Conservation (phyloP, 371 early-diverging fungal species). For the Rhizopus microsporus region DNA sequence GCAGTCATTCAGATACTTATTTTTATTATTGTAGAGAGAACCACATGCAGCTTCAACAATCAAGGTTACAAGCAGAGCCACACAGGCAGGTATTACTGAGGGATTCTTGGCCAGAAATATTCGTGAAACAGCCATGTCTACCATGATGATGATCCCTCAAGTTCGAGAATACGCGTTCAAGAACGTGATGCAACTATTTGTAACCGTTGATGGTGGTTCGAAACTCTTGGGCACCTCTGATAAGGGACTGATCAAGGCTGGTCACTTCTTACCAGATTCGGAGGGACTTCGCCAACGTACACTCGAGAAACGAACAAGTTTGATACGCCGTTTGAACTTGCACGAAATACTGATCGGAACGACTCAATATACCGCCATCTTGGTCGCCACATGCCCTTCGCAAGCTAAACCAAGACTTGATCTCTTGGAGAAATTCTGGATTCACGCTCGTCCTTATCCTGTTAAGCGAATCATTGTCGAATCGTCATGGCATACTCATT, state of each 20-base stretch:
- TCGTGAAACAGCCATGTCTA: not conserved
- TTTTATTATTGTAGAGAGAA: conserved; percentile 15
- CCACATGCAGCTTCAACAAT: conserved; percentile 14
- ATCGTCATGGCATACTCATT: conserved; percentile 15
- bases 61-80: conserved; percentile 13
- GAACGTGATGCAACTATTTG: conserved; percentile 11
- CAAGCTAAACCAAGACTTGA: not conserved
- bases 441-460: conserved; percentile 7
- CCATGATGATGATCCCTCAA: conserved; percentile 10
- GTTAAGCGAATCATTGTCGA: conserved; percentile 12
- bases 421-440: conserved; percentile 16
- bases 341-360: conserved; percentile 3
- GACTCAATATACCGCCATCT: not conserved
- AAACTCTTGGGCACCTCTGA: conserved; percentile 15
- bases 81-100: conserved; percentile 5
- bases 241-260: conserved; percentile 15
- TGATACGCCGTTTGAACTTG: conserved; percentile 4
- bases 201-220: conserved; percentile 4
- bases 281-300: not conserved
- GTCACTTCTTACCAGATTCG: conserved; percentile 23
- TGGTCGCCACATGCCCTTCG: conserved; percentile 8
- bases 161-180: conserved; percentile 15
- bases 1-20: not conserved
- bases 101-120: not conserved
- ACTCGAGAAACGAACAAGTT: not conserved